Evolutionary conservation across 768 basidiomycete species (phyloP), one percentile per base, ranked within the genome.

Genomic region (Mycena sanguinolenta): DNA sequence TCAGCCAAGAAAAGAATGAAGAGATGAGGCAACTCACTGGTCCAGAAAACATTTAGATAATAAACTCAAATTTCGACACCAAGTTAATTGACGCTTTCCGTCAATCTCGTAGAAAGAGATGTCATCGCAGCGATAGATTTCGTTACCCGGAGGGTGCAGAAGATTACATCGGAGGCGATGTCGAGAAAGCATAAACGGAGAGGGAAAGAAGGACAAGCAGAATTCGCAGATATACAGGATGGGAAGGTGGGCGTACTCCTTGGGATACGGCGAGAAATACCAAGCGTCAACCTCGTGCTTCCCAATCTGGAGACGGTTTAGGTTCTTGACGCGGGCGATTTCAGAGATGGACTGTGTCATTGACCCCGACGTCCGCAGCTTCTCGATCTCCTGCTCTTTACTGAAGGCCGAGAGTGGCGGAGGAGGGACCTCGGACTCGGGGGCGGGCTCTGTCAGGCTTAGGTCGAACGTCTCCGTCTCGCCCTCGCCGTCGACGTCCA

Each of bases 331-430:
- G 61, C 98, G 92, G 21, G 97, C 94, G 75, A 99, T 93, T 84
- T 99, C 98, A 59, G 96, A 97, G 70, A 98, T 95, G 57, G 95
- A 95, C 82, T 99, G 98, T 5, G 98, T 99, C 97, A 99, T 99
- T 34, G 96, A 98, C 14, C 98, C 98, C 14, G 95, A 95, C 21
- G 96, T 97, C 25, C 98, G 93, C 19, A 99, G 89, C 81, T 98
- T 98, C 84, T 99, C 97, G 76, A 99, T 99, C 81, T 99, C 98
- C 82, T 97, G 93, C 81, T 98, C 95, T 82, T 99, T 99, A 80
- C 95, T 97, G 85, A 97, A 97, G 23, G 89, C 77, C 49, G 89
- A 82, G 28, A 86, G 78, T 3, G 90, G 88, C 13, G 85, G 87
- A 0, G 88, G 85, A 38, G 69, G 53, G 17, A 49, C 71, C 79